These are phyloP conservation scores for Hanseniaspora jakobsenii DNA, from an alignment of 805 yeast species.

Conservation along the genomic window DNA sequence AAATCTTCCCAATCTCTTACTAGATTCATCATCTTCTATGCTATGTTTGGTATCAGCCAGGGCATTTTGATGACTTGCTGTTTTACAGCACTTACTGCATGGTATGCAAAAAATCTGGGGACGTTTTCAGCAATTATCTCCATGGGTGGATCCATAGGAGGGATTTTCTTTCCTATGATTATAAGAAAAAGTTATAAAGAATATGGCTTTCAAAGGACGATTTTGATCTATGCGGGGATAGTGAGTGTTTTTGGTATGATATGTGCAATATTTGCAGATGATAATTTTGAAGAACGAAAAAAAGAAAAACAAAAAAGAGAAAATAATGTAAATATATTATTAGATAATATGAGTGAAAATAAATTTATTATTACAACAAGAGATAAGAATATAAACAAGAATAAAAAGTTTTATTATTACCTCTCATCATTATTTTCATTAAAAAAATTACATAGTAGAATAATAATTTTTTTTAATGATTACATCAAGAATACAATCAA, in stretches of 20 bases:
- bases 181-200: constrained; percentile 31
- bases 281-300: constrained; percentile 4
- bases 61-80: constrained; percentile 35
- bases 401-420: no score
- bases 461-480: constrained; percentile 8
- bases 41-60: constrained; percentile 34
- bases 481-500: constrained; percentile 24
- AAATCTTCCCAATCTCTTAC: constrained; percentile 32
- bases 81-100: constrained; percentile 35
- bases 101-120: constrained; percentile 35
- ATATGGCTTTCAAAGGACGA: constrained; percentile 34
- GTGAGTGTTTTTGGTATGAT: background rate
- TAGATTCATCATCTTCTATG: constrained; percentile 34
- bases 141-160: constrained; percentile 43
- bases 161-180: constrained; percentile 37
- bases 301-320: constrained; percentile 37
- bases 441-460: no score
- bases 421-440: no score
- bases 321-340: no score
- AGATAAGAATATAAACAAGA: no score
- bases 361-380: constrained; percentile 15
- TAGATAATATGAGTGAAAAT: constrained; percentile 25
- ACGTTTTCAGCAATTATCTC: constrained; percentile 37
- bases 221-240: constrained; percentile 17
- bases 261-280: background rate